phyloP scores from a whole-genome alignment of 768 basidiomycete species.

The Boletus eberwhitei region DNA sequence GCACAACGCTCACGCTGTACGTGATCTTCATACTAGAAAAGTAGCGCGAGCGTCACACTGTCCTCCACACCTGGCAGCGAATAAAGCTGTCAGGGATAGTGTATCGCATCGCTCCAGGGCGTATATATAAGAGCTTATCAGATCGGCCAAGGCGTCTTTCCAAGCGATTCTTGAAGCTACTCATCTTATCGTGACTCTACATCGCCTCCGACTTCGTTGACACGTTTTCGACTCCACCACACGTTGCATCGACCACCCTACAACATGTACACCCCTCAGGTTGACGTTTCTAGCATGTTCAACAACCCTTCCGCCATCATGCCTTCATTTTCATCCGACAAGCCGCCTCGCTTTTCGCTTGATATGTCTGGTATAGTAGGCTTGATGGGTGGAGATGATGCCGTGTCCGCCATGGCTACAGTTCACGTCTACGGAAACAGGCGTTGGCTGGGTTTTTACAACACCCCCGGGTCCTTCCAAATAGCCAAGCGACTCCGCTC shows the following conservation, averaged over 20 bases:
- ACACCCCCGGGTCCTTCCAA: constrained; percentile 31
- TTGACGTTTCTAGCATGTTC: not conserved
- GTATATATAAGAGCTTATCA: too few relatives aligned
- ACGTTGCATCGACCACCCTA: not conserved
- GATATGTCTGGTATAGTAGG: constrained; percentile 22
- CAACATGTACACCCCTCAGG: constrained; percentile 4
- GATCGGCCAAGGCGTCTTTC: too few relatives aligned
- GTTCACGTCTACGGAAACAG: constrained; percentile 26
- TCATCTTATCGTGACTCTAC: not conserved
- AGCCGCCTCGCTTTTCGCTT: constrained; percentile 12
- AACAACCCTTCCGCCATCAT: not conserved
- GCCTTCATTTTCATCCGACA: not conserved
- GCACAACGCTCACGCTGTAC: too few relatives aligned
- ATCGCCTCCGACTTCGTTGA: too few relatives aligned
- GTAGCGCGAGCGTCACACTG: too few relatives aligned
- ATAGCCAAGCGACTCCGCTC: constrained; percentile 20
- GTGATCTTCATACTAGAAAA: too few relatives aligned
- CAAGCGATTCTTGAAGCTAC: not conserved
- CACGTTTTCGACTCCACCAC: not conserved
- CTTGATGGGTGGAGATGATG: constrained; percentile 33
- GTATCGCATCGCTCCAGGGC: too few relatives aligned
- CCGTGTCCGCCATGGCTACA: constrained; percentile 27
- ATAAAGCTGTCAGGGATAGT: too few relatives aligned
- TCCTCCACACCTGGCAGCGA: too few relatives aligned
- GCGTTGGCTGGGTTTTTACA: constrained; percentile 34